A percentile compares a stretch with the other conserved stretches of the same genome.
phyloP scores from a whole-genome alignment of 805 yeast genomes.

The Starmerella apis region DNA sequence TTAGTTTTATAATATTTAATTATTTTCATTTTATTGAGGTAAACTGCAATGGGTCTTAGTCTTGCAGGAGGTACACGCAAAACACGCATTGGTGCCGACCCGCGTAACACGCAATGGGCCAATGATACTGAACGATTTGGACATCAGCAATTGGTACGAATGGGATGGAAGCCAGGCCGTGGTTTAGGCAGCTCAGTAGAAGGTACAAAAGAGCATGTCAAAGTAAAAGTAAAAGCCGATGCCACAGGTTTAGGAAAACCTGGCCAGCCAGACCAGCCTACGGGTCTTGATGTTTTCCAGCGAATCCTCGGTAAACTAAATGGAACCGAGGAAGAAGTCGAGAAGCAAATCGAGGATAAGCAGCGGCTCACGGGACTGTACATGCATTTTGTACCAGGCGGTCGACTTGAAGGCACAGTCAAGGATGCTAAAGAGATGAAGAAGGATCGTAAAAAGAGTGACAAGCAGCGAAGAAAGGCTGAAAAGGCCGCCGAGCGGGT shows the following conservation, averaged over 20 bases:
- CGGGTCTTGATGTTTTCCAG: conserved; percentile 90
- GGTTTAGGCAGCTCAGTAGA: conserved; percentile 69
- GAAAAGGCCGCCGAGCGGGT: conserved; percentile 1
- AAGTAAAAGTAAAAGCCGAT: conserved; percentile 72
- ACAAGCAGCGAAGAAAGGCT: conserved; percentile 11
- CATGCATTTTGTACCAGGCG: conserved; percentile 80
- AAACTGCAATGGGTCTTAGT: conserved; percentile 29
- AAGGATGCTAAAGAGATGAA: conserved; percentile 26
- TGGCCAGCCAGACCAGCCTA: conserved; percentile 56
- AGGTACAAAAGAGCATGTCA: conserved; percentile 46
- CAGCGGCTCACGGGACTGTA: conserved; percentile 59
- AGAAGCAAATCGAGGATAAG: conserved; percentile 47
- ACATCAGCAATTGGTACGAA: conserved; percentile 64
- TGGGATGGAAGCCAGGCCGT: conserved; percentile 88
- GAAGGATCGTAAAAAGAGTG: conserved; percentile 21
- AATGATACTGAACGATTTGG: conserved; percentile 66
- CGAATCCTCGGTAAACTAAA: conserved; percentile 78
- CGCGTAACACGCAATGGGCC: conserved; percentile 91
- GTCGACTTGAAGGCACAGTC: conserved; percentile 39
- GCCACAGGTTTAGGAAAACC: conserved; percentile 77
- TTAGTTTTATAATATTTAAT: neutral
- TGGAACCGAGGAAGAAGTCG: conserved; percentile 57
- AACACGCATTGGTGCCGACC: conserved; percentile 83
- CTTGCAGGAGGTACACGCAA: conserved; percentile 57
- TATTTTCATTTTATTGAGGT: neutral